Percentiles rank a stretch among this genome's conserved stretches.
phyloP scores from a whole-genome alignment of 202 grass and related monocot species.

The Dendrocalamus latiflorus region DNA sequence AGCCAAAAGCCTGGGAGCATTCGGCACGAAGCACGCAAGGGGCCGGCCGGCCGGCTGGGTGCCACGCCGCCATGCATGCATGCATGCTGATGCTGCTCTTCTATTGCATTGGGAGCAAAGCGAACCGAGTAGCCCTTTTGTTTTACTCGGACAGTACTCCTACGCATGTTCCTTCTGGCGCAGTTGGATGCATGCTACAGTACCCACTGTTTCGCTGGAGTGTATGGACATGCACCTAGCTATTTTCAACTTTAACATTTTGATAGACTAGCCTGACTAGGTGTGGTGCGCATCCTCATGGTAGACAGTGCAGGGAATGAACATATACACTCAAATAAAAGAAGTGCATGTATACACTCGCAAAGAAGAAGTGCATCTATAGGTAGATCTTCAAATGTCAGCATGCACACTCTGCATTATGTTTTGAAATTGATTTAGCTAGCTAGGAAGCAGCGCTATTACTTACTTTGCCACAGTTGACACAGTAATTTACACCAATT shows the following conservation, averaged over 20 bases:
- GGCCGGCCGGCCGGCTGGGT: neutral
- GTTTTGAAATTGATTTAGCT: neutral
- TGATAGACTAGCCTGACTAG: no score
- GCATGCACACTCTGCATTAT: neutral
- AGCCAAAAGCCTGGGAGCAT: neutral
- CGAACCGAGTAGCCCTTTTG: neutral
- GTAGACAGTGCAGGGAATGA: no score
- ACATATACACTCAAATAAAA: no score
- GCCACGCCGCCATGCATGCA: no score
- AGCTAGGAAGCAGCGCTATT: neutral
- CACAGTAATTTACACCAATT: neutral
- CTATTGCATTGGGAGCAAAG: neutral
- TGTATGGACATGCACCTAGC: no score
- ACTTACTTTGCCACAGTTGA: neutral
- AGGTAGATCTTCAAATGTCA: neutral
- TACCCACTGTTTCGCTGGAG: neutral
- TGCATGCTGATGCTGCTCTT: neutral
- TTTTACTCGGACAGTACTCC: no score
- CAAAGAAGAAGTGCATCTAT: no score
- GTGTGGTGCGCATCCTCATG: no score
- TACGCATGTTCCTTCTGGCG: neutral
- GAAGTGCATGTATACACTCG: no score
- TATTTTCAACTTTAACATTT: no score
- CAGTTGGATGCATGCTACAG: neutral
- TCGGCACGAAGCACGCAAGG: neutral